A percentile compares a stretch with the other conserved stretches of the same genome.
phyloP scores from a whole-genome alignment of 2,329 filamentous ascomycete genomes.

The Colletotrichum brevisporum region DNA sequence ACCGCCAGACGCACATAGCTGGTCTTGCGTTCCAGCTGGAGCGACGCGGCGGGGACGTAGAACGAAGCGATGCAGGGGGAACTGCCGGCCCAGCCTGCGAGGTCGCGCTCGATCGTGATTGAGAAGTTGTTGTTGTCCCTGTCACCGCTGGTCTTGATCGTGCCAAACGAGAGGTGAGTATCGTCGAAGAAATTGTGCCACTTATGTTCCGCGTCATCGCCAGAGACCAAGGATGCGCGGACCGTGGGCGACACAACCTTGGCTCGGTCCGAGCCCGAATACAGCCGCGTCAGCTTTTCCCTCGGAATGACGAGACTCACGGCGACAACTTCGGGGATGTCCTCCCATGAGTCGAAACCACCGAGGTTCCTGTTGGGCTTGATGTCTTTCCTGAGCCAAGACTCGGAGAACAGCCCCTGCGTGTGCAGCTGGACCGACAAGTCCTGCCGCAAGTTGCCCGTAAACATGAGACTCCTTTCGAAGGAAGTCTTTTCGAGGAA shows the following conservation, averaged over 20 bases:
- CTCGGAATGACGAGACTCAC: constrained; percentile 55
- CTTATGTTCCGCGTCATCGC: constrained; percentile 41
- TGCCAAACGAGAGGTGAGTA: constrained; percentile 59
- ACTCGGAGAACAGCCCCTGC: constrained; percentile 50
- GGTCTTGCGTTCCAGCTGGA: constrained; percentile 52
- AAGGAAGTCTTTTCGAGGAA: constrained; percentile 49
- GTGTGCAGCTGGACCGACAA: constrained; percentile 53
- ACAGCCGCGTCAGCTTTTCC: constrained; percentile 46
- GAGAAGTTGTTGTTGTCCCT: constrained; percentile 49
- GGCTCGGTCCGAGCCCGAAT: constrained; percentile 35
- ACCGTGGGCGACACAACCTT: constrained; percentile 47
- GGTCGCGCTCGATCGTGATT: constrained; percentile 52
- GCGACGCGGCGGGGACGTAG: constrained; percentile 52
- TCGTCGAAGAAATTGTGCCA: constrained; percentile 56
- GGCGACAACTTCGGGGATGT: constrained; percentile 53
- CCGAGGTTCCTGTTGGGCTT: constrained; percentile 43
- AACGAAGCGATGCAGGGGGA: constrained; percentile 59
- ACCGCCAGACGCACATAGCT: constrained; percentile 52
- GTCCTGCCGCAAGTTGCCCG: constrained; percentile 52
- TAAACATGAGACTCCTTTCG: constrained; percentile 49
- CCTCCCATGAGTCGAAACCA: constrained; percentile 54
- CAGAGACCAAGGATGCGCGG: constrained; percentile 48
- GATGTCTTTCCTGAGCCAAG: constrained; percentile 47
- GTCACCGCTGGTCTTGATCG: constrained; percentile 45
- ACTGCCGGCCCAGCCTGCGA: constrained; percentile 52